phyloP scores from a whole-genome alignment of 371 early-diverging fungal genomes.

The Rhizopus delemar region DNA sequence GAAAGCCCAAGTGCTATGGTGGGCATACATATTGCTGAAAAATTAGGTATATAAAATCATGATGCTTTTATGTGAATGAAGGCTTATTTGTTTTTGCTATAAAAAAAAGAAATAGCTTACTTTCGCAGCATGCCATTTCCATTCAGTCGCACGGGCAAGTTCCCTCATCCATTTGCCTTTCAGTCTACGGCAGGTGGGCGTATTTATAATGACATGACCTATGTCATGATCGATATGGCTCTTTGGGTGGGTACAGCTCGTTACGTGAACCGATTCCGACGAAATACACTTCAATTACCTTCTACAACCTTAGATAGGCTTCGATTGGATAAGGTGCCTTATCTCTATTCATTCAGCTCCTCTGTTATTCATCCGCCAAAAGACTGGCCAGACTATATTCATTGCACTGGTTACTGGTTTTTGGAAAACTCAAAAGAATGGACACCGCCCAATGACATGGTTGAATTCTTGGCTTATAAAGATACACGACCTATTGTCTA shows the following conservation, averaged over 20 bases:
- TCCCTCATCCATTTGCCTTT: constrained; percentile 81
- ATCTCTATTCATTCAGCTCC: constrained; percentile 77
- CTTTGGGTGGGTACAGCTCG: constrained; percentile 68
- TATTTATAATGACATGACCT: constrained; percentile 80
- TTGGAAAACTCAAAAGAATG: constrained; percentile 68
- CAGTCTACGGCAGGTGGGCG: constrained; percentile 59
- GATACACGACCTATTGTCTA: constrained; percentile 67
- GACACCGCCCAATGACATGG: constrained; percentile 58
- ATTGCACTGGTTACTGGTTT: constrained; percentile 81
- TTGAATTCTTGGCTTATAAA: constrained; percentile 54
- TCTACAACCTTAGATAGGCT: constrained; percentile 55
- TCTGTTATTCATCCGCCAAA: constrained; percentile 66
- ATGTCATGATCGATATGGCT: constrained; percentile 74
- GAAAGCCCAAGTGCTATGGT: constrained; percentile 78
- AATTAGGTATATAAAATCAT: constrained; percentile 38
- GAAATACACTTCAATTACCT: constrained; percentile 52
- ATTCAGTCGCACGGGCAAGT: constrained; percentile 74
- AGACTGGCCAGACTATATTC: constrained; percentile 81
- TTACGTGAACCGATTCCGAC: constrained; percentile 70
- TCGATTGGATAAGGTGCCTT: constrained; percentile 62
- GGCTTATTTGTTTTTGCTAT: background rate
- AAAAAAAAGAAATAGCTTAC: constrained; percentile 58
- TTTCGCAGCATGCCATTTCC: constrained; percentile 80
- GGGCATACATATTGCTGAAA: constrained; percentile 79
- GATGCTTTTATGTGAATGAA: too few species aligned